phyloP scores from a whole-genome alignment of 2,329 filamentous ascomycete species.

The Gliomastix tumulicola region DNA sequence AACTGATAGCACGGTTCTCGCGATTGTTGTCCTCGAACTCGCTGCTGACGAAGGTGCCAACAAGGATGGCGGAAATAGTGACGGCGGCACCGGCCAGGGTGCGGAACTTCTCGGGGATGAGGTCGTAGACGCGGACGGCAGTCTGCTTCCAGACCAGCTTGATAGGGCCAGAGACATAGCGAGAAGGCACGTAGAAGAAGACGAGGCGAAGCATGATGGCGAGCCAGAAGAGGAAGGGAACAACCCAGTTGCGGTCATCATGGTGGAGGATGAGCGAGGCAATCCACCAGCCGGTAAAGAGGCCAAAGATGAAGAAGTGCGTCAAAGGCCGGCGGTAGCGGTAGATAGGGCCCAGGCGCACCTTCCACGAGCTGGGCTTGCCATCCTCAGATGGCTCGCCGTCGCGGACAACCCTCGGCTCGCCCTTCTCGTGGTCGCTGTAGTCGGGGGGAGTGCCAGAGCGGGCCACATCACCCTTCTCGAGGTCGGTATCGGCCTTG shows the following conservation, averaged over 20 bases:
- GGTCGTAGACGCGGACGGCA: conserved; percentile 46
- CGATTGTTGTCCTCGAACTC: conserved; percentile 72
- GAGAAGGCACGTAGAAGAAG: conserved; percentile 65
- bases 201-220: conserved; percentile 66
- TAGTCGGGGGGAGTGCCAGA: conserved; percentile 24
- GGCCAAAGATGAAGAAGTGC: conserved; percentile 35
- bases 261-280: conserved; percentile 66
- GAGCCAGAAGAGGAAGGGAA: conserved; percentile 78
- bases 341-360: conserved; percentile 27
- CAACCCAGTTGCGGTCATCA: conserved; percentile 69
- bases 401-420: conserved; percentile 20
- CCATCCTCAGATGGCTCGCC: conserved; percentile 9
- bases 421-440: conserved; percentile 29
- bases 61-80: conserved; percentile 65
- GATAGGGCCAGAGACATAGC: conserved; percentile 59
- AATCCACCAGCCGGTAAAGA: conserved; percentile 65
- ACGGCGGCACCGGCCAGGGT: conserved; percentile 54
- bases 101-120: conserved; percentile 62
- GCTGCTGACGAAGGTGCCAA: conserved; percentile 68
- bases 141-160: conserved; percentile 62
- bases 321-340: conserved; percentile 34
- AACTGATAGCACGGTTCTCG: conserved; percentile 70
- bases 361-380: conserved; percentile 5
- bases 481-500: conserved; percentile 10
- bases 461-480: conserved; percentile 9